Conservation (phyloP, 495 filamentous ascomycete species). For the Penicillium riverlandense region DNA sequence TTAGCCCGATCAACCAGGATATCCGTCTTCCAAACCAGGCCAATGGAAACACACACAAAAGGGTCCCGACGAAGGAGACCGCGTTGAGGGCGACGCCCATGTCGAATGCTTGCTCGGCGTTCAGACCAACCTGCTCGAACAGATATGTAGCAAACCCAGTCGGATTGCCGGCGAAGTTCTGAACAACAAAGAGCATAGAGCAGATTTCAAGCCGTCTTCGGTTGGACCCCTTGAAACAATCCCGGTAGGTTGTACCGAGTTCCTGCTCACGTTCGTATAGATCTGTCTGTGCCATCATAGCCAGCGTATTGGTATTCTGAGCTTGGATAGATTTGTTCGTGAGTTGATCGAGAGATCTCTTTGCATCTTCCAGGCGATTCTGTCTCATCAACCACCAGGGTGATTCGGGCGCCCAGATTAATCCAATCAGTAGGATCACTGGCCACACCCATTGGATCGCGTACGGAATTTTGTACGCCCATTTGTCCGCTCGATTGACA, state of each 20-base stretch:
- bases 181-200: no score
- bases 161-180: no score
- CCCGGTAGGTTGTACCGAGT: no score
- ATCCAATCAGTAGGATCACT: slow-evolving; percentile 16
- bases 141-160: not conserved
- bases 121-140: slow-evolving; percentile 42
- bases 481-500: no score
- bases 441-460: slow-evolving; percentile 18
- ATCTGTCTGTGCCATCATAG: no score
- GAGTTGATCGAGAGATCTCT: slow-evolving; percentile 5
- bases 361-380: slow-evolving; percentile 27
- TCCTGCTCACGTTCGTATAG: no score
- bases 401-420: slow-evolving; percentile 32
- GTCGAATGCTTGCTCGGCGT: slow-evolving; percentile 20
- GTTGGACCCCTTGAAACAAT: no score
- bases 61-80: slow-evolving; percentile 2
- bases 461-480: not conserved
- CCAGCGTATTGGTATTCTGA: no score
- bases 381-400: slow-evolving; percentile 34
- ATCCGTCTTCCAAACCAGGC: no score
- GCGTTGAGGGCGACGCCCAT: slow-evolving; percentile 7
- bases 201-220: no score
- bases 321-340: no score
- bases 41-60: not conserved
- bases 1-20: no score